phyloP scores from a whole-genome alignment of 2,329 filamentous ascomycete genomes.

The Monilinia vaccinii-corymbosi region DNA sequence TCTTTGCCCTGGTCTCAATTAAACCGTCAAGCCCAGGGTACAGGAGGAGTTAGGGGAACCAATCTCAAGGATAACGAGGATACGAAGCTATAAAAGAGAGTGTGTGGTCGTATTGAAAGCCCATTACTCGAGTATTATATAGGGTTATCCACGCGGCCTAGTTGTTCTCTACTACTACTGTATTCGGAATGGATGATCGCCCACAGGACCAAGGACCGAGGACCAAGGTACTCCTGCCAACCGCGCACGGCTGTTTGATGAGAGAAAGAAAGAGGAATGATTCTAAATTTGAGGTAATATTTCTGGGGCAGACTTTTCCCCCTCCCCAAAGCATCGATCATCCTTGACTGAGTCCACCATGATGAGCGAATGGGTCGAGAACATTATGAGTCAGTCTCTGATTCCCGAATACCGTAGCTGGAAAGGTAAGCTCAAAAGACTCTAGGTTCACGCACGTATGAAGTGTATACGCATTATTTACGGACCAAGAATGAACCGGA shows the following conservation, averaged over 20 bases:
- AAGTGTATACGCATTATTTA: no score
- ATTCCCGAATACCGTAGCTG: background rate
- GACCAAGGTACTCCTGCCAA: no score
- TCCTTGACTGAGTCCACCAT: background rate
- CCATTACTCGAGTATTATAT: background rate
- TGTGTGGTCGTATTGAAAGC: background rate
- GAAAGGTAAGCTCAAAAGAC: conserved; percentile 1
- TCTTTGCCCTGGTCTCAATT: background rate
- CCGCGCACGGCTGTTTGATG: background rate
- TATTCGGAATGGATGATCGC: background rate
- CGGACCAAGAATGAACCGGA: no score
- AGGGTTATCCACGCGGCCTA: conserved; percentile 1
- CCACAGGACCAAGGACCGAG: no score
- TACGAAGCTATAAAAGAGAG: background rate
- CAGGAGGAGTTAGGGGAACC: no score
- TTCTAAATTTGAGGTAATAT: background rate
- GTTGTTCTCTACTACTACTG: background rate
- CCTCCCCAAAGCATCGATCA: background rate
- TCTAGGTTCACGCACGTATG: conserved; percentile 4
- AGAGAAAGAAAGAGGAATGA: no score
- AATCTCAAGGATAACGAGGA: background rate
- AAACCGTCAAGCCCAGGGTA: conserved; percentile 2
- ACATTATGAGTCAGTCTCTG: conserved; percentile 7
- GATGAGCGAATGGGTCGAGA: conserved; percentile 6
- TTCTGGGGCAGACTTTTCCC: conserved; percentile 3